Percentiles rank a stretch among this genome's conserved stretches.
Conservation (phyloP, 805 yeast genomes). For the Cephaloascus albidus region DNA sequence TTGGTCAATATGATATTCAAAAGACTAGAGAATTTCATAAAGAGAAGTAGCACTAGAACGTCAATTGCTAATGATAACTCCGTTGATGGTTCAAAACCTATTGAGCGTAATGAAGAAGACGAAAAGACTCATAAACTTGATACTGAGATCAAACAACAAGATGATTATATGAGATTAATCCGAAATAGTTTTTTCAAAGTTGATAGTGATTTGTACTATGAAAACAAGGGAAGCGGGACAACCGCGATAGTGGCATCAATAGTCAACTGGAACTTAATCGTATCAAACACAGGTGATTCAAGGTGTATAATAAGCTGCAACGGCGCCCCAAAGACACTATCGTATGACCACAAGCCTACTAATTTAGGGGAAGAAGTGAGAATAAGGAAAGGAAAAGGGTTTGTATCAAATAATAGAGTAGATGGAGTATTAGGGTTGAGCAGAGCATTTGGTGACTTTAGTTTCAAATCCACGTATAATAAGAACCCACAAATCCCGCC, state of each 20-base stretch:
- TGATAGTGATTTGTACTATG: conserved; percentile 18
- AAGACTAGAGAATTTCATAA: conserved; percentile 9
- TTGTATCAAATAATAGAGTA: conserved; percentile 25
- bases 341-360: conserved; percentile 34
- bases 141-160: neutral
- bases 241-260: conserved; percentile 26
- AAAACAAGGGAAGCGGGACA: conserved; percentile 20
- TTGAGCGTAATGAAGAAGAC: neutral
- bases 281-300: conserved; percentile 73
- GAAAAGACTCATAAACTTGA: neutral
- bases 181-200: conserved; percentile 25
- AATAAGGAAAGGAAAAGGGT: conserved; percentile 30
- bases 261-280: conserved; percentile 31
- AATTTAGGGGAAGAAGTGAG: conserved; percentile 33
- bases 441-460: conserved; percentile 35
- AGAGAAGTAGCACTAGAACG: neutral
- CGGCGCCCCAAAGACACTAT: conserved; percentile 45
- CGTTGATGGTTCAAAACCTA: neutral
- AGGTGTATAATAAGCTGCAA: conserved; percentile 47
- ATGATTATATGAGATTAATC: conserved; percentile 11
- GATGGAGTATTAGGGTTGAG: conserved; percentile 33
- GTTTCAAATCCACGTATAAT: conserved; percentile 29
- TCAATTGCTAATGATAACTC: neutral
- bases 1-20: conserved; percentile 28
- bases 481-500: conserved; percentile 19